Conservation (phyloP, 1,284 basidiomycete species). For the Leccinum fuscescens region DNA sequence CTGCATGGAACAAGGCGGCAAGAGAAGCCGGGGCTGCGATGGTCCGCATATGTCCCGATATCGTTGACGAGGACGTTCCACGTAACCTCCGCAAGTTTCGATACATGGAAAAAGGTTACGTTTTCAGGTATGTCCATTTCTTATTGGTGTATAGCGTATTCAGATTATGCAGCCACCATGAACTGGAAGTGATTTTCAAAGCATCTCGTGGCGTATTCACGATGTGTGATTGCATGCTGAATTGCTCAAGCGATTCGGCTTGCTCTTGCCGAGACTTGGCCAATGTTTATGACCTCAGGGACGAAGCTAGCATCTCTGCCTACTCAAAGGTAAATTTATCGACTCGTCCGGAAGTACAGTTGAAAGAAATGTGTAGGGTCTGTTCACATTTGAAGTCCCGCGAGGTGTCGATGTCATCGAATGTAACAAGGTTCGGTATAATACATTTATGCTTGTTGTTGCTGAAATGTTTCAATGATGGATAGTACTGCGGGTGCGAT, state of each 20-base stretch:
- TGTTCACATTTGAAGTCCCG: constrained; percentile 46
- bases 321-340: constrained; percentile 40
- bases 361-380: constrained; percentile 38
- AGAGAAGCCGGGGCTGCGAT: constrained; percentile 38
- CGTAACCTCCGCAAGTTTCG: constrained; percentile 40
- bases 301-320: constrained; percentile 33
- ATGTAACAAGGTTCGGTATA: constrained; percentile 49
- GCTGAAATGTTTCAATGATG: background rate
- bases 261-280: constrained; percentile 36
- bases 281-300: constrained; percentile 24
- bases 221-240: constrained; percentile 34
- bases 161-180: constrained; percentile 16
- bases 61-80: constrained; percentile 49
- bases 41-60: constrained; percentile 46
- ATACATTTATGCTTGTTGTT: background rate
- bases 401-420: constrained; percentile 53
- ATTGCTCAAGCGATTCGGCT: constrained; percentile 26
- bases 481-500: constrained; percentile 47
- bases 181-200: constrained; percentile 22
- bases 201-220: constrained; percentile 24
- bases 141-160: background rate
- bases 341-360: background rate
- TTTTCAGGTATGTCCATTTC: constrained; percentile 36
- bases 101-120: constrained; percentile 54
- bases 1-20: constrained; percentile 43